These are phyloP conservation scores for Cystobasidium ongulense DNA, from an alignment of 768 basidiomycete species.

Conservation along the genomic window DNA sequence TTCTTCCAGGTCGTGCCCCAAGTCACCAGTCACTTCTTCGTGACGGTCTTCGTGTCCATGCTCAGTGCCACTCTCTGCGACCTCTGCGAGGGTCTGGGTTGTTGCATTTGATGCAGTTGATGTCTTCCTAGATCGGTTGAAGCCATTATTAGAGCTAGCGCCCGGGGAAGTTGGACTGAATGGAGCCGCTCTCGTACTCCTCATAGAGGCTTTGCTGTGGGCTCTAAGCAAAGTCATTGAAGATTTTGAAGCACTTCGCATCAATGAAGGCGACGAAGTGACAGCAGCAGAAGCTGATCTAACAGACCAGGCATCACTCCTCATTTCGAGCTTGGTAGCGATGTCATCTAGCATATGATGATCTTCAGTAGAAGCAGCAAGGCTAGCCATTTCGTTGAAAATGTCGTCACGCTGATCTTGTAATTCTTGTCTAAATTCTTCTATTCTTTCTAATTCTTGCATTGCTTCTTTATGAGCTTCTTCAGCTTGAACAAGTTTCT, in stretches of 20 bases:
- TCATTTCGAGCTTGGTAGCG: neutral
- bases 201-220: neutral
- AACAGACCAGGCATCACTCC: slow-evolving; percentile 1
- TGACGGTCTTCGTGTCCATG: neutral
- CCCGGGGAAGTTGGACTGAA: neutral
- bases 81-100: neutral
- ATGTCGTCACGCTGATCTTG: slow-evolving; percentile 11
- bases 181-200: neutral
- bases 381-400: neutral
- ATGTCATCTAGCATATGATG: neutral
- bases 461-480: slow-evolving; percentile 15
- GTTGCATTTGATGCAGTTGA: neutral
- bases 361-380: slow-evolving; percentile 6
- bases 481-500: slow-evolving; percentile 6
- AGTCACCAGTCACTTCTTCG: neutral
- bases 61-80: neutral
- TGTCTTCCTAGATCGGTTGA: neutral
- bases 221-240: neutral
- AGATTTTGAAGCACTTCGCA: neutral
- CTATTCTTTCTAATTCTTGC: neutral
- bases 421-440: neutral
- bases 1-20: neutral
- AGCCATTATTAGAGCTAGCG: neutral
- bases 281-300: neutral
- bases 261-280: neutral